phyloP scores from a whole-genome alignment of 441 rosid species.

The Aquilaria agallochum region DNA sequence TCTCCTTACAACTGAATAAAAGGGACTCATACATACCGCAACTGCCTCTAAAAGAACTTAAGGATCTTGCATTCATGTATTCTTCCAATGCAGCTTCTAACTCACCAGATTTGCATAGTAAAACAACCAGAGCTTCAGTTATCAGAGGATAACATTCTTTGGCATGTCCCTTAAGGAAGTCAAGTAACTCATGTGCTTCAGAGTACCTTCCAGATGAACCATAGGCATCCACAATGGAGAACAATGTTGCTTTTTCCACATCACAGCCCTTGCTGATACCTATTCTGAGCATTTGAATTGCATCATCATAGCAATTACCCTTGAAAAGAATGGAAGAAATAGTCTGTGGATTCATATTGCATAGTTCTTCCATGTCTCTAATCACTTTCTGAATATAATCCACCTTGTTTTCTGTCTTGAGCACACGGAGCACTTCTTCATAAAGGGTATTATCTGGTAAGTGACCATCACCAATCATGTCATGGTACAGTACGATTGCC shows the following conservation, averaged over 20 bases:
- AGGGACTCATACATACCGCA: slow-evolving; percentile 65
- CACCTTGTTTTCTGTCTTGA: slow-evolving; percentile 45
- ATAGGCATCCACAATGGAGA: slow-evolving; percentile 72
- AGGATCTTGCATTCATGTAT: slow-evolving; percentile 41
- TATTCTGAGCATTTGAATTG: slow-evolving; percentile 60
- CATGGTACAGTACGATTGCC: slow-evolving; percentile 56
- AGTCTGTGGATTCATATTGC: slow-evolving; percentile 59
- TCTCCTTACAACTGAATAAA: slow-evolving; percentile 63
- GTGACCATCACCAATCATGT: slow-evolving; percentile 66
- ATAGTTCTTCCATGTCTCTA: slow-evolving; percentile 66
- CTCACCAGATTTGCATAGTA: slow-evolving; percentile 71
- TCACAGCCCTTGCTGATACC: slow-evolving; percentile 53
- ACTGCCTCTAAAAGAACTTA: slow-evolving; percentile 43
- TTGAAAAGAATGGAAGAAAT: slow-evolving; percentile 75
- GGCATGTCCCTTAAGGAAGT: slow-evolving; percentile 56
- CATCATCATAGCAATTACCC: slow-evolving; percentile 83
- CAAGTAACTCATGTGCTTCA: slow-evolving; percentile 86
- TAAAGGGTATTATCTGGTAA: slow-evolving; percentile 54
- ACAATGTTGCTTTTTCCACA: slow-evolving; percentile 48
- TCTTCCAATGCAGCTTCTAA: slow-evolving; percentile 64
- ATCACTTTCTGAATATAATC: slow-evolving; percentile 61
- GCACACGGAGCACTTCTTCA: slow-evolving; percentile 50
- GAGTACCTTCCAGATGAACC: slow-evolving; percentile 70
- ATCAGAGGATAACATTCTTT: slow-evolving; percentile 44
- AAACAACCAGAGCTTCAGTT: slow-evolving; percentile 61